Evolutionary conservation across 164 flowering plant species (phyloP), one percentile per base, ranked within the genome.

Genomic region (Warburgia ugandensis): DNA sequence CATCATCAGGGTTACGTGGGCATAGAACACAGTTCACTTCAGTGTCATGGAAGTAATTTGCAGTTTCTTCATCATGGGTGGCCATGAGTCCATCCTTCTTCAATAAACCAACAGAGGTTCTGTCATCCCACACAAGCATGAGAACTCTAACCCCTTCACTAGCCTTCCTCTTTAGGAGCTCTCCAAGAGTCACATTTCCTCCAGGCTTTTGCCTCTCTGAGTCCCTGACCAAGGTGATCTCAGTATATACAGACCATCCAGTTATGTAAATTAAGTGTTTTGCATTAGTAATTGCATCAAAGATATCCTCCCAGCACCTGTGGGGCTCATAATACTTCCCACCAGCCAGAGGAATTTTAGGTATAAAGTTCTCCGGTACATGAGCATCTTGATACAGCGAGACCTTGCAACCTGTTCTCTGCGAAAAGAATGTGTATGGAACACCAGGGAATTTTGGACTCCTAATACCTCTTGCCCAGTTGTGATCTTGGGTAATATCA

Each of bases 61-160:
- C 61, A 2, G 95, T 86, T 16, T 86, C 95, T 63, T 78, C 70
- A 60, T 86, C 95, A 61, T 86, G 95, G 9, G 91, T 83, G 6
- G 67, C 80, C 95, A 86, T 83, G 36, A 86, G 31, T 10, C 95
- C 95, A 54, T 80, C 86, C 53, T 63, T 63, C 64, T 75, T 83
- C 14, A 85, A 59, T 25, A 74, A 30, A 35, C 48, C 52, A 13
- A 78, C 74, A 5, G 95, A 86, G 26, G 87, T 83, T 55, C 85
- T 63, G 32, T 85, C 94, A 67, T 85, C 90, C 94, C 94, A 85
- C 45, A 85, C 83, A 37, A 85, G 87, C 85, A 85, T 78, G 8
- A 80, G 64, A 29, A 85, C 90, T n/a, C 71, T 68, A 4, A 85
- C 85, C 13, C 94, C 95, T 67, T 85, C 95, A 29, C 58, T 62